These are phyloP conservation scores for Solanum chiquidenum DNA, from an alignment of 257 asterid species.

Conservation along the genomic window DNA sequence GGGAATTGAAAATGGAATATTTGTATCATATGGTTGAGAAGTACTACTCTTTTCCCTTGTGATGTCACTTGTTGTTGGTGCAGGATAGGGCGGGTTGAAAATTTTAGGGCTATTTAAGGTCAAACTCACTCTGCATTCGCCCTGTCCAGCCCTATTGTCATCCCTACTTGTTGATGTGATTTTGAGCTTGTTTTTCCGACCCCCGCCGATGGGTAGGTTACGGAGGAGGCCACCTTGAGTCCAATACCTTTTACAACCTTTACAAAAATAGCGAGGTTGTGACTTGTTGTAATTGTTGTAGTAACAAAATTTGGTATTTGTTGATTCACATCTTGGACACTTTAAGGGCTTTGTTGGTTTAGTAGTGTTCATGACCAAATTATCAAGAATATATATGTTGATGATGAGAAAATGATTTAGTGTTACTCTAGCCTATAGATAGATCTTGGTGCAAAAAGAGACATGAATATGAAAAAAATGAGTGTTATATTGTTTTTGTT, in stretches of 20 bases:
- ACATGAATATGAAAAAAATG: slow-evolving; percentile 4
- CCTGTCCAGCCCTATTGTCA: not conserved
- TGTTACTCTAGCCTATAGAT: not conserved
- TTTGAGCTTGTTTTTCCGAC: slow-evolving; percentile 39
- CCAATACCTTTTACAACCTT: slow-evolving; percentile 72
- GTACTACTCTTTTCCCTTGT: not conserved
- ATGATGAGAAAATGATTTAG: not conserved
- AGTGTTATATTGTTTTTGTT: not conserved
- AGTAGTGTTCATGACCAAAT: not conserved
- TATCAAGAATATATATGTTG: not conserved
- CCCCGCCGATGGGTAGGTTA: slow-evolving; percentile 62
- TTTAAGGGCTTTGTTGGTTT: slow-evolving; percentile 23
- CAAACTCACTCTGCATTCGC: not conserved
- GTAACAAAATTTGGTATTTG: slow-evolving; percentile 63
- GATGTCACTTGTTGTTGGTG: not conserved
- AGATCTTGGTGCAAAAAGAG: not conserved
- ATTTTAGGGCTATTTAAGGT: not conserved
- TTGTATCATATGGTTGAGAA: slow-evolving; percentile 7
- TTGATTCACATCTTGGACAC: slow-evolving; percentile 63
- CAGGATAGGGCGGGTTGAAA: not conserved
- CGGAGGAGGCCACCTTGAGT: slow-evolving; percentile 68
- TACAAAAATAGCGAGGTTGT: slow-evolving; percentile 75
- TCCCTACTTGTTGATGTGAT: not conserved
- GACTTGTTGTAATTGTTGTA: slow-evolving; percentile 63
- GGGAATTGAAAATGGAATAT: not conserved